Evolutionary conservation across 2,329 filamentous ascomycete species (phyloP).

Genomic region (Trichothecium roseum): DNA sequence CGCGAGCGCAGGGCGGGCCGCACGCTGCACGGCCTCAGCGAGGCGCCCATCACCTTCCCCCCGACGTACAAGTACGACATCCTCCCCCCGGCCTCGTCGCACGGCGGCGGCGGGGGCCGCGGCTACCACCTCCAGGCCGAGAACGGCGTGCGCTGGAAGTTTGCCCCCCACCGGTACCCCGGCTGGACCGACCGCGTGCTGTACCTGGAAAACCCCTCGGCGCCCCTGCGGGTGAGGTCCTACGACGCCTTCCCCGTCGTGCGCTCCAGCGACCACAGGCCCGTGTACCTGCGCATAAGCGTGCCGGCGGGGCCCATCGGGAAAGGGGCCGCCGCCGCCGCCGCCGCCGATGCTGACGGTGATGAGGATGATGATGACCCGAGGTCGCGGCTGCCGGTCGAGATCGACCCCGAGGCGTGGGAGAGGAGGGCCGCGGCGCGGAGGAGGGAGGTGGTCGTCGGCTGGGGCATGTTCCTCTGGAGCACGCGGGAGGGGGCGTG

Average conservation of each 20-base stretch:
- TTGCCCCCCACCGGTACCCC: constrained; percentile 76
- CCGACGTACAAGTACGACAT: constrained; percentile 85
- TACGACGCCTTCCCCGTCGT: constrained; percentile 74
- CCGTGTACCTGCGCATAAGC: constrained; percentile 62
- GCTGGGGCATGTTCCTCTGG: constrained; percentile 45
- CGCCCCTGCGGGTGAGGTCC: constrained; percentile 40
- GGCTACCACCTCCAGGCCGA: constrained; percentile 12
- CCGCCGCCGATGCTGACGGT: constrained; percentile 13
- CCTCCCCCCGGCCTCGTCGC: constrained; percentile 11
- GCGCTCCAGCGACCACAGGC: constrained; percentile 76
- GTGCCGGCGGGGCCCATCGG: constrained; percentile 48
- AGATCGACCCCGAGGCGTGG: constrained; percentile 46
- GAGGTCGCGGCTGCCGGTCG: constrained; percentile 34
- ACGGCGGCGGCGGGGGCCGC: constrained; percentile 14
- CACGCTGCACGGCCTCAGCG: constrained; percentile 68
- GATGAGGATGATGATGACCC: constrained; percentile 24
- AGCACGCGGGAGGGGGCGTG: constrained; percentile 40
- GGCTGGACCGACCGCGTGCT: constrained; percentile 90
- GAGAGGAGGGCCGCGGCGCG: constrained; percentile 35
- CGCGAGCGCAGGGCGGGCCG: constrained; percentile 58
- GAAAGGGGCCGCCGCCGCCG: constrained; percentile 25
- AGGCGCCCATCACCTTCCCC: constrained; percentile 67
- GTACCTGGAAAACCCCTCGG: constrained; percentile 46
- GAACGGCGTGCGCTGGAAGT: constrained; percentile 48
- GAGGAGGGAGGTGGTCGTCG: constrained; percentile 34